Percentiles rank a stretch among this genome's conserved stretches.
phyloP scores from a whole-genome alignment of 805 yeast species.

The Suhomyces canberraensis region DNA sequence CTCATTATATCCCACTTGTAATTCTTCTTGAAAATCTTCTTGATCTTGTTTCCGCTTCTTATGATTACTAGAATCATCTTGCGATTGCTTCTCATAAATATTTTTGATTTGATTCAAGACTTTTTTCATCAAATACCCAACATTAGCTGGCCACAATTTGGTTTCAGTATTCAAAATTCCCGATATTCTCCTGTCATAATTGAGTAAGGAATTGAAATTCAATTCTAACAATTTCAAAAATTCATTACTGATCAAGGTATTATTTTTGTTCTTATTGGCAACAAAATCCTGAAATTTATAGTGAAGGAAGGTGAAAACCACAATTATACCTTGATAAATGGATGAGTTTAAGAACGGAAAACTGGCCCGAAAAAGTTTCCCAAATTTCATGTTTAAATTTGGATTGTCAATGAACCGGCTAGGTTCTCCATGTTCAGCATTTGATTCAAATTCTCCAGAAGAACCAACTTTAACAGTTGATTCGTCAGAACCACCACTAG shows the following conservation, averaged over 20 bases:
- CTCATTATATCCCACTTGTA: neutral
- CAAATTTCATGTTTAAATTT: conserved; percentile 17
- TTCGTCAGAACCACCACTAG: neutral
- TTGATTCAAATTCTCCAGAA: neutral
- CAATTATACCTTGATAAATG: conserved; percentile 50
- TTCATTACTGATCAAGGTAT: conserved; percentile 11
- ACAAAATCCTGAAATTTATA: conserved; percentile 37
- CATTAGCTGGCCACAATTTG: conserved; percentile 35
- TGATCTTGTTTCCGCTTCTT: conserved; percentile 3
- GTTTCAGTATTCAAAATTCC: conserved; percentile 14
- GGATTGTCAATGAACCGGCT: neutral
- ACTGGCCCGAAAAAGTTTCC: conserved; percentile 34
- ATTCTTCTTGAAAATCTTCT: neutral
- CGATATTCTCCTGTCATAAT: conserved; percentile 22
- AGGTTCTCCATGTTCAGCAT: neutral
- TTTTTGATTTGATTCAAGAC: conserved; percentile 25
- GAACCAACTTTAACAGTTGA: neutral
- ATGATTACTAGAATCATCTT: neutral
- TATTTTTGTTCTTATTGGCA: conserved; percentile 15
- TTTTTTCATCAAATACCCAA: conserved; percentile 29
- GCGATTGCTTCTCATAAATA: conserved; percentile 18
- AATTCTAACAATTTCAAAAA: conserved; percentile 23
- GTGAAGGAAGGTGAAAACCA: conserved; percentile 47
- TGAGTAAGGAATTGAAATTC: conserved; percentile 20
- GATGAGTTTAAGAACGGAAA: conserved; percentile 50